phyloP scores from a whole-genome alignment of 2,329 filamentous ascomycete species.

The Venturia nashicola region DNA sequence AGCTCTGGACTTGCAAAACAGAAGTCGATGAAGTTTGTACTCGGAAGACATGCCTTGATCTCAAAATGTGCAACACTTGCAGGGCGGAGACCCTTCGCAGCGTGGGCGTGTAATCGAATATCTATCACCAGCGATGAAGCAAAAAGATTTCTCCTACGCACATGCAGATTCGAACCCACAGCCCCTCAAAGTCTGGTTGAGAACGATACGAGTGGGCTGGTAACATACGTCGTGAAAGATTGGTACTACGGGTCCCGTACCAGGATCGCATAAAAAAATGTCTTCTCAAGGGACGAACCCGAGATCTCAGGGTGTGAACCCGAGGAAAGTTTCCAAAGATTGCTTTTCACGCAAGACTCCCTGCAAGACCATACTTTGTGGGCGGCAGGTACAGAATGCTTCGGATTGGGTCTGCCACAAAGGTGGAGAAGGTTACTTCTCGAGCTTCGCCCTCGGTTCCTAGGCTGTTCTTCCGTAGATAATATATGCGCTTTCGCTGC shows the following conservation, averaged over 20 bases:
- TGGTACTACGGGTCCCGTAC: neutral
- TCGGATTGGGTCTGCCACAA: neutral
- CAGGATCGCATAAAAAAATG: neutral
- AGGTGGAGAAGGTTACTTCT: neutral
- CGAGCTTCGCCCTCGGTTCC: neutral
- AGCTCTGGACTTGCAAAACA: neutral
- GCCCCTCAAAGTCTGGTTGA: neutral
- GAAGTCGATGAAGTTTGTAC: neutral
- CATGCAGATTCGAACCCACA: neutral
- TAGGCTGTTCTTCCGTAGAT: neutral
- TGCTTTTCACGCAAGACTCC: conserved; percentile 1
- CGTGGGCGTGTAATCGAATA: neutral
- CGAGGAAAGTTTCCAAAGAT: neutral
- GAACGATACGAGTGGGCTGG: neutral
- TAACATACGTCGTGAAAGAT: neutral
- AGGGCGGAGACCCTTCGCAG: neutral
- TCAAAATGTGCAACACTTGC: neutral
- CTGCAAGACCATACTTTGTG: neutral
- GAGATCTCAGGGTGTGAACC: neutral
- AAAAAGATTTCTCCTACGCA: neutral
- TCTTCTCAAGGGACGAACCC: neutral
- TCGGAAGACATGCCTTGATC: neutral
- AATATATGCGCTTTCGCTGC: neutral
- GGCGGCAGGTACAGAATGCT: neutral
- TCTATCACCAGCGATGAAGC: neutral